These are phyloP conservation scores for Zygosaccharomyces sapae DNA, from an alignment of 1,139 yeast species.

Conservation along the genomic window DNA sequence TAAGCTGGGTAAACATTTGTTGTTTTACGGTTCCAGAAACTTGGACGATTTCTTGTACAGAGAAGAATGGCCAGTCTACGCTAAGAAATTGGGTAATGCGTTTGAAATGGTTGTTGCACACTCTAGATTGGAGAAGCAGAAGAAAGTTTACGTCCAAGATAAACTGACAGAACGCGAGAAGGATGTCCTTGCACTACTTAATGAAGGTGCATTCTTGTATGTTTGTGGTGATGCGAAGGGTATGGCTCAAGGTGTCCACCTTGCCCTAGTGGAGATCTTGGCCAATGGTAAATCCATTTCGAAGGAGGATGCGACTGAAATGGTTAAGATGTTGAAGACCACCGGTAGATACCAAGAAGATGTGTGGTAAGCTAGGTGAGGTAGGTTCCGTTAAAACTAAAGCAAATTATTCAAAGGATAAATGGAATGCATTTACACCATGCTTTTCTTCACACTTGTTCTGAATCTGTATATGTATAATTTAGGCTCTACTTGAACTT, in stretches of 20 bases:
- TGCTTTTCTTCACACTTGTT: background rate
- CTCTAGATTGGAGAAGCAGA: conserved; percentile 60
- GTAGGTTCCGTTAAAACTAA: background rate
- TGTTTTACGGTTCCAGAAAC: conserved; percentile 85
- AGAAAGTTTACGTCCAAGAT: conserved; percentile 88
- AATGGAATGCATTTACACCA: background rate
- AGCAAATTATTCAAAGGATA: background rate
- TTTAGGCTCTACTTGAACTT: background rate
- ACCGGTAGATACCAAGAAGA: conserved; percentile 94
- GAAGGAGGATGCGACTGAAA: conserved; percentile 67
- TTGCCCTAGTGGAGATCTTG: conserved; percentile 61
- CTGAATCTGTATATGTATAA: background rate
- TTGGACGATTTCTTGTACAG: conserved; percentile 75
- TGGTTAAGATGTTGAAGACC: conserved; percentile 74
- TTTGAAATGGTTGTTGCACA: conserved; percentile 80
- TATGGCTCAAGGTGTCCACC: conserved; percentile 96
- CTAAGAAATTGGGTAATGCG: conserved; percentile 57
- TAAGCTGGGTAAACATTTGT: conserved; percentile 65
- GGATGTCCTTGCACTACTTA: conserved; percentile 57
- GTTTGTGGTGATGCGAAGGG: conserved; percentile 96
- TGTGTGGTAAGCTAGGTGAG: conserved; percentile 62
- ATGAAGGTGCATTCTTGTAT: conserved; percentile 79
- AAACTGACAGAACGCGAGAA: conserved; percentile 53
- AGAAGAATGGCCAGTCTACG: conserved; percentile 79
- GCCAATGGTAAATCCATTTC: conserved; percentile 49